These are phyloP conservation scores for Perkinsela sp. DNA, from an alignment of 208 protist genomes.

Conservation along the genomic window DNA sequence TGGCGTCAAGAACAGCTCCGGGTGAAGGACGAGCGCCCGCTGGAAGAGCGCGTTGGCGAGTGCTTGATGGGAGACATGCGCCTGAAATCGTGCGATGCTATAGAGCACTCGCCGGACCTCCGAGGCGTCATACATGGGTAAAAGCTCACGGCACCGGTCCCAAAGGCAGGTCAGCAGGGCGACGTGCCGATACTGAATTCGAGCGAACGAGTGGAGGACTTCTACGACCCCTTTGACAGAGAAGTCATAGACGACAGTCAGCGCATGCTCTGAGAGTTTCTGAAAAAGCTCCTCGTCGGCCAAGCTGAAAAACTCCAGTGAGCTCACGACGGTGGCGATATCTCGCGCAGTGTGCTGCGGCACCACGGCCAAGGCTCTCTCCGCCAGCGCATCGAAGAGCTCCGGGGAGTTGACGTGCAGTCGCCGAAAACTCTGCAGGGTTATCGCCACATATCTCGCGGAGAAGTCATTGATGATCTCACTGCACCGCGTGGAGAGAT, in stretches of 20 bases:
- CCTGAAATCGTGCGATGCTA: constrained; percentile 51
- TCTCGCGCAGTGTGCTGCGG: constrained; percentile 53
- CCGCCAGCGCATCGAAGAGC: constrained; percentile 60
- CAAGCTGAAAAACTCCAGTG: constrained; percentile 55
- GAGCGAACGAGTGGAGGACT: constrained; percentile 52
- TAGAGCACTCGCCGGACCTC: constrained; percentile 43
- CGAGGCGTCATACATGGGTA: constrained; percentile 41
- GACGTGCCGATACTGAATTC: constrained; percentile 57
- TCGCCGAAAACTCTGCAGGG: constrained; percentile 48
- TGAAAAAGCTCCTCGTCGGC: constrained; percentile 67
- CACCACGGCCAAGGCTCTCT: constrained; percentile 55
- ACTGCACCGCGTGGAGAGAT: constrained; percentile 52
- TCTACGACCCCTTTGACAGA: constrained; percentile 34
- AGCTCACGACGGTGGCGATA: constrained; percentile 40
- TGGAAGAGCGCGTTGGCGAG: constrained; percentile 54
- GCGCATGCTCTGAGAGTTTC: constrained; percentile 47
- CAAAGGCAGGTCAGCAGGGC: constrained; percentile 54
- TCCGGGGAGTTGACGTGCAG: constrained; percentile 71
- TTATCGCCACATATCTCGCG: constrained; percentile 57
- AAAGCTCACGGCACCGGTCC: constrained; percentile 42
- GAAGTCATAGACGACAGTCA: constrained; percentile 52
- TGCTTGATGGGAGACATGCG: constrained; percentile 19
- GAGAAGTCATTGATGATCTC: constrained; percentile 68
- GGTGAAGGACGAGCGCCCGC: constrained; percentile 46
- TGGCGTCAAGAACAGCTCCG: constrained; percentile 57